Base-by-base conservation (phyloP, 108 stramenopile genomes). In the Schizochytrium sp. region DNA sequence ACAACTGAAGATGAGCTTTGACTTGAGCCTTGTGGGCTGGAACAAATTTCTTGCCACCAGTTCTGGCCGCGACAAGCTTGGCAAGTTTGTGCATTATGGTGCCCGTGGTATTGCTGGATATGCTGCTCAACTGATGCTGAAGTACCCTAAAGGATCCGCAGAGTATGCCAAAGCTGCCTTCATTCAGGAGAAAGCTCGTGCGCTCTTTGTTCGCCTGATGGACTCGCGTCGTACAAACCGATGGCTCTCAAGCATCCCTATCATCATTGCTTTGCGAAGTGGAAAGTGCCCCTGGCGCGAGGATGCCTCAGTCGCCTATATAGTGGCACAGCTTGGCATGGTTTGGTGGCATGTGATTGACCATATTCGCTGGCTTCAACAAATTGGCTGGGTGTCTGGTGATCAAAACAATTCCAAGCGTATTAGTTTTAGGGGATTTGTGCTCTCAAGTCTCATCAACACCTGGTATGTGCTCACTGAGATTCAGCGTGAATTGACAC, bases 361-460 rank as follows among this genome's bases (percentile, higher is more conserved):
- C 76, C 76, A 83, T 53, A 83, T 83, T 83, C 76, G 76, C 76
- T 83, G 76, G 76, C 76, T 83, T 8, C 76, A 83, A 53, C 76
- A 83, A 28, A 83, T 83, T 40, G 53, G 53, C 1, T 83, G 76
- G 76, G 50, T 83, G 50, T 28, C 76, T 42, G 76, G 76, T 13
- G 76, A 83, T 53, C 76, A 83, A 53, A n/a, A n/a, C 17, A 17
- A 53, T 5, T 83, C 76, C 45, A 83, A 83, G 76, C 76, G 76
- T 38, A 83, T 83, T 53, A 83, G 76, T 53, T 83, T 83, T 28
- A 83, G 50, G 17, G 76, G 76, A 2, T 83, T 83, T 50, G 76
- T 55, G 5, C 4, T 83, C 17, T 55, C 50, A 8, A 50, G 45
- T 28, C 5, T 83, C 40, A n/a, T 83, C 5, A 83, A 55, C 76